phyloP scores from a whole-genome alignment of 2,329 filamentous ascomycete species.

The Neofusicoccum sp. region DNA sequence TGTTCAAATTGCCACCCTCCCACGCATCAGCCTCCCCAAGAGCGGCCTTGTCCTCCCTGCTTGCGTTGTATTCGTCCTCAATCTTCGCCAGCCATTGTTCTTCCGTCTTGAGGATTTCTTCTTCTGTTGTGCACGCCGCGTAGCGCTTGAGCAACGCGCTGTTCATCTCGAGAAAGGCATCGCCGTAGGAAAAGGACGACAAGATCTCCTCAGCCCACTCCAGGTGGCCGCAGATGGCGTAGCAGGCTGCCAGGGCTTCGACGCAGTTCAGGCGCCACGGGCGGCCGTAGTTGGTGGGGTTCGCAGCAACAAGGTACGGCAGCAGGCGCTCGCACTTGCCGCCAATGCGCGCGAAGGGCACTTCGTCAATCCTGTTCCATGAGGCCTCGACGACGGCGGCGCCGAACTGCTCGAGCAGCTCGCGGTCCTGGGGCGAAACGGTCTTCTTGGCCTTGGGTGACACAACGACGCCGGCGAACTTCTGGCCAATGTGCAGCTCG shows the following conservation, averaged over 20 bases:
- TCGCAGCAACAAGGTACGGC: constrained; percentile 93
- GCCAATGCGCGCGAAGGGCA: constrained; percentile 87
- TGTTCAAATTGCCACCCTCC: constrained; percentile 87
- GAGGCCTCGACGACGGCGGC: constrained; percentile 96
- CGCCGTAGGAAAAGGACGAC: constrained; percentile 81
- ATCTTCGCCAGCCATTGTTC: constrained; percentile 85
- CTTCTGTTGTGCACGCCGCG: constrained; percentile 77
- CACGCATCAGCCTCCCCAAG: constrained; percentile 69
- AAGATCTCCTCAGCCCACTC: constrained; percentile 89
- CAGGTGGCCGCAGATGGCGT: constrained; percentile 84
- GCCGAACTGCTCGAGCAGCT: constrained; percentile 81
- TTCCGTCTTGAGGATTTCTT: constrained; percentile 78
- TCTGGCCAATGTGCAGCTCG: constrained; percentile 86
- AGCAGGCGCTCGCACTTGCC: constrained; percentile 88
- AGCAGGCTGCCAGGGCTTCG: constrained; percentile 89
- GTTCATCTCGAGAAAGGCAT: constrained; percentile 90
- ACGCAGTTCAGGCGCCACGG: constrained; percentile 95
- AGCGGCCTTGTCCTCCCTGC: constrained; percentile 62
- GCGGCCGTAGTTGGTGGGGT: constrained; percentile 94
- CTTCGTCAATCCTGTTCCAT: constrained; percentile 88
- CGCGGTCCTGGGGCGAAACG: constrained; percentile 77
- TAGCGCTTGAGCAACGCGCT: constrained; percentile 77
- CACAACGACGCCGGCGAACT: constrained; percentile 87
- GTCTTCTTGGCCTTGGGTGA: constrained; percentile 90
- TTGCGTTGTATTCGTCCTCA: constrained; percentile 84